phyloP scores from a whole-genome alignment of 306 rosid genomes.

The barrel medic (Medicago truncatula) region MtrunA17r5.0-ANR NC_053045.1:37284501-37285000 shows the following conservation, averaged over 20 bases:
- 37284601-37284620: constrained; percentile 66
- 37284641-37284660: constrained; percentile 50
- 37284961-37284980: constrained; percentile 76
- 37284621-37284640: constrained; percentile 46
- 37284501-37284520: constrained; percentile 33
- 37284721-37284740: constrained; percentile 32
- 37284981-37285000: constrained; percentile 72
- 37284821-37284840: constrained; percentile 76
- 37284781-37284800: constrained; percentile 57
- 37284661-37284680: constrained; percentile 48
- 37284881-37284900: constrained; percentile 75
- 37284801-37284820: constrained; percentile 69
- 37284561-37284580: constrained; percentile 41
- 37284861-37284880: constrained; percentile 70
- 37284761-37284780: constrained; percentile 50
- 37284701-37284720: constrained; percentile 45
- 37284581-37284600: constrained; percentile 49
- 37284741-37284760: constrained; percentile 37
- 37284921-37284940: constrained; percentile 55
- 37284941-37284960: constrained; percentile 70
- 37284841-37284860: constrained; percentile 59
- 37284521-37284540: neutral
- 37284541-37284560: neutral
- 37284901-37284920: constrained; percentile 65
- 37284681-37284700: constrained; percentile 53